These are phyloP conservation scores for Syzygium malaccense DNA, from an alignment of 441 rosid genomes.

Conservation along the genomic window DNA sequence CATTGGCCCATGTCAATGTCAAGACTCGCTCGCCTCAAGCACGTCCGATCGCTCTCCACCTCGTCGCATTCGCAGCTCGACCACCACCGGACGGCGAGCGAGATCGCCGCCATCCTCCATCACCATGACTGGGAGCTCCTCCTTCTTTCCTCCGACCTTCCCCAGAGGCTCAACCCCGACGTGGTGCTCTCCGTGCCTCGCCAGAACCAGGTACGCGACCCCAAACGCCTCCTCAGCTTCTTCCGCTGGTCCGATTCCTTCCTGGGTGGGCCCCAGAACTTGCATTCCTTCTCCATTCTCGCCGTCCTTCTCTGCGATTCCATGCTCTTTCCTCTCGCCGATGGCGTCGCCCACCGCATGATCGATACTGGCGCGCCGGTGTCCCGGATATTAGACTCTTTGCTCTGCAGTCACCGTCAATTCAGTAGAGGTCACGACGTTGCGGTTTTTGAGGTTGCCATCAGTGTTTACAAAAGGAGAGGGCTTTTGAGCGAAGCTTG, in stretches of 20 bases:
- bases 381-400: constrained; percentile 38
- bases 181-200: constrained; percentile 51
- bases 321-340: constrained; percentile 31
- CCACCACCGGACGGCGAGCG: constrained; percentile 19
- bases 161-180: constrained; percentile 43
- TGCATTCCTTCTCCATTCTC: constrained; percentile 47
- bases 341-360: constrained; percentile 33
- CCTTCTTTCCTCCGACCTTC: constrained; percentile 27
- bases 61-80: background rate
- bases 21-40: background rate
- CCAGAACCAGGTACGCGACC: constrained; percentile 36
- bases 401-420: constrained; percentile 31
- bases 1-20: background rate
- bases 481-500: constrained; percentile 48
- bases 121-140: constrained; percentile 40
- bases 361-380: constrained; percentile 28
- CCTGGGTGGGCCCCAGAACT: constrained; percentile 27
- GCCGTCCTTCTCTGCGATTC: constrained; percentile 47
- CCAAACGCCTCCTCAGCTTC: constrained; percentile 48
- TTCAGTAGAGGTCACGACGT: constrained; percentile 10
- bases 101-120: constrained; percentile 37
- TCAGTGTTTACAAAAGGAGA: constrained; percentile 44
- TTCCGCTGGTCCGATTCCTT: constrained; percentile 46
- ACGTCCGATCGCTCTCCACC: constrained; percentile 24
- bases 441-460: constrained; percentile 39